Evolutionary conservation across 2,329 filamentous ascomycete species (phyloP), one percentile per base, ranked within the genome.

Genomic region (Ceratocystis diversiconidia): DNA sequence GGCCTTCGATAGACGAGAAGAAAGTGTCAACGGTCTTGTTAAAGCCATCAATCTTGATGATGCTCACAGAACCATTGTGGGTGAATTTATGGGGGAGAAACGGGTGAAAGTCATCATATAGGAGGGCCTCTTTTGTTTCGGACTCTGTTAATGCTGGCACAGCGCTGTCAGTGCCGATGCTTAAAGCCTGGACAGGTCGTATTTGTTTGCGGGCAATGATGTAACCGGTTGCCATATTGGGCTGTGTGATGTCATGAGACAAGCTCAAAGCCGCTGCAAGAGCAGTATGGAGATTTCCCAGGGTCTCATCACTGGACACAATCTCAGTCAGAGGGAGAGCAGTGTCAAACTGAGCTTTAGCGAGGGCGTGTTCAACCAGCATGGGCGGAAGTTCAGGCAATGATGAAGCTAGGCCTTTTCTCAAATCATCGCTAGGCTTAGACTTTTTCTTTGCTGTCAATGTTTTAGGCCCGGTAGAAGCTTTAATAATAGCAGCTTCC

Each of bases 1-100:
- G 92, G 0, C 92, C 90, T 75, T 99, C 94, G 30, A 97, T 84
- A 0, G 92, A 97, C 0, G 94, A 97, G 74, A 95, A 97, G 77
- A 96, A 99, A 70, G 96, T 90, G 72, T 99, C 94, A 0, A 96
- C 91, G 0, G 91, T 94, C 72, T 88, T 88, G 74, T 96, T 96
- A 78, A 95, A 97, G 8, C 86, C 88, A 5, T 90, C 82, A 69
- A 92, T 91, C 64, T 89, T 83, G 12, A 97, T 72, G 17, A 95
- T 84, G 2, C 84, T 82, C 28, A 86, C 82, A 0, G 79, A 76
- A 0, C 84, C 77, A 65, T 91, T 85, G 5, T 82, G 79, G 68
- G 86, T 83, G 68, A 95, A 88, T 70, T 97, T 92, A 25, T 81
- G 79, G 0, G 94, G 94, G 48, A 87, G 79, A 74, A 97, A 97